These are phyloP conservation scores for Saposhnikovia divaricata DNA, from an alignment of 129 eudicot species.

Conservation along the genomic window DNA sequence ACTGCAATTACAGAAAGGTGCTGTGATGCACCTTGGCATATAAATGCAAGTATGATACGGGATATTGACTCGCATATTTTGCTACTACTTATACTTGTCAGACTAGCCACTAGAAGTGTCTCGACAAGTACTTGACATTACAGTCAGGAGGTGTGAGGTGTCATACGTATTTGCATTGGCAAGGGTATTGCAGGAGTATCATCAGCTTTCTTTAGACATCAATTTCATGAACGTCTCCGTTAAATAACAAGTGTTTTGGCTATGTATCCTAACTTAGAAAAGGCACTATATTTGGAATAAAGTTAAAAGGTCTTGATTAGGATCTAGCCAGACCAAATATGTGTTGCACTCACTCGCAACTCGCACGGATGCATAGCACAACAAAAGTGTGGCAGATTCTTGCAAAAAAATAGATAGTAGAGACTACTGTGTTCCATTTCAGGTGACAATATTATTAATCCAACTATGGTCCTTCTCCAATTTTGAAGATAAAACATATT, in stretches of 20 bases:
- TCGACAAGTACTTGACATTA: neutral
- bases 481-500: too few species aligned
- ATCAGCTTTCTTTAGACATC: too few species aligned
- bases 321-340: neutral
- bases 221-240: too few species aligned
- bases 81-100: neutral
- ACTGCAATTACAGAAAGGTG: neutral
- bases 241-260: neutral
- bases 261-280: neutral
- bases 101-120: neutral
- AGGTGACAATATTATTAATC: neutral
- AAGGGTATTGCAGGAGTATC: too few species aligned
- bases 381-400: too few species aligned
- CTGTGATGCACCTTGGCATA: neutral
- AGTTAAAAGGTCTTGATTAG: neutral
- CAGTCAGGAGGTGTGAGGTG: neutral
- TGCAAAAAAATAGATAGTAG: neutral
- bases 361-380: neutral
- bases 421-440: neutral
- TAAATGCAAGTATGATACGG: neutral
- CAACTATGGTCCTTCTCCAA: neutral
- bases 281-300: neutral
- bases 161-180: neutral
- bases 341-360: neutral
- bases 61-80: neutral